Evolutionary conservation across 768 basidiomycete genomes (phyloP).

Genomic region (Boletus tomentosulus): DNA sequence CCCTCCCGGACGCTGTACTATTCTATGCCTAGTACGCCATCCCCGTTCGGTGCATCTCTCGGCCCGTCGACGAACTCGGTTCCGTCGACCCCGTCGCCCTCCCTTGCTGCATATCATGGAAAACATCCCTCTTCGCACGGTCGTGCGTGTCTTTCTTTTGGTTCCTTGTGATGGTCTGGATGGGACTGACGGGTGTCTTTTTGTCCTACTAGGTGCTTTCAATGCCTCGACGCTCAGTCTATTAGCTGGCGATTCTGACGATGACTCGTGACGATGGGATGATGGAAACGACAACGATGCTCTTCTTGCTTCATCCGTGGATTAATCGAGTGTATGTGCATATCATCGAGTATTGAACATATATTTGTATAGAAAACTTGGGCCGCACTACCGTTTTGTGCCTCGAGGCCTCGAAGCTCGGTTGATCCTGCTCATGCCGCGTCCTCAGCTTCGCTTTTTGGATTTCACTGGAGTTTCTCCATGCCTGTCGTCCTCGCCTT

Average conservation of each 20-base stretch:
- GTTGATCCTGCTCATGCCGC: too few relatives aligned
- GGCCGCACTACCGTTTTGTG: background rate
- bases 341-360: background rate
- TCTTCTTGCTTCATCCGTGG: conserved; percentile 1
- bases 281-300: background rate
- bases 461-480: too few relatives aligned
- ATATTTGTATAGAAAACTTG: conserved; percentile 1
- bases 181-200: background rate
- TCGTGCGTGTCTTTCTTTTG: conserved; percentile 26
- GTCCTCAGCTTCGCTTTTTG: background rate
- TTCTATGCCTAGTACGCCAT: conserved; percentile 35
- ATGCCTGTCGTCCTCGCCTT: too few relatives aligned
- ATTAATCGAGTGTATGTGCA: conserved; percentile 8
- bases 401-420: background rate
- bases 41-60: conserved; percentile 35
- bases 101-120: conserved; percentile 38
- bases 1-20: conserved; percentile 32
- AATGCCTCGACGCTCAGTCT: conserved; percentile 26
- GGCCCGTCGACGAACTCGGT: conserved; percentile 26
- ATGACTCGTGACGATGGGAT: conserved; percentile 19
- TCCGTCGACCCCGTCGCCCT: conserved; percentile 35
- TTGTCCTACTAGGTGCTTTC: conserved; percentile 21
- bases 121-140: conserved; percentile 33
- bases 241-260: conserved; percentile 27
- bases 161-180: background rate